Percentiles rank a stretch among this genome's conserved stretches.
These are phyloP conservation scores for Apiospora hydei DNA, from an alignment of 2,329 filamentous ascomycete species.

Conservation along the genomic window DNA sequence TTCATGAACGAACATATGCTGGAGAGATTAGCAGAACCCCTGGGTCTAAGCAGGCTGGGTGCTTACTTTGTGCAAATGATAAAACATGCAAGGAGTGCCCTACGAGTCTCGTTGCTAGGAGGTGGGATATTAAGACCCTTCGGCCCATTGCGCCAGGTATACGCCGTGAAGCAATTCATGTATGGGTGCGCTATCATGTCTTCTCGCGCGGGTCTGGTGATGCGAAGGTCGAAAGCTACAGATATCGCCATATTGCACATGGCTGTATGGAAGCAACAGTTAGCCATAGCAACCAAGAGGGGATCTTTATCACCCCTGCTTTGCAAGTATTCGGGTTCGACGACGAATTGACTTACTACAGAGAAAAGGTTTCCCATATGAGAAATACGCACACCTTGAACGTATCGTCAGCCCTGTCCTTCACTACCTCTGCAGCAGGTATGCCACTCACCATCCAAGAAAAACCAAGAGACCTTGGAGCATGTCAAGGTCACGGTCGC, in stretches of 20 bases:
- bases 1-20: conserved; percentile 37
- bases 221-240: conserved; percentile 54
- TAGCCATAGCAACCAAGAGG: background rate
- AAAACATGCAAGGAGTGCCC: conserved; percentile 33
- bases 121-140: conserved; percentile 24
- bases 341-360: conserved; percentile 31
- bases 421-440: background rate
- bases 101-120: conserved; percentile 33
- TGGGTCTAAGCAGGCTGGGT: background rate
- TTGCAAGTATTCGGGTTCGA: background rate
- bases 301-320: background rate
- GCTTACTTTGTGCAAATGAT: conserved; percentile 25
- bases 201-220: conserved; percentile 42
- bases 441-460: conserved; percentile 51
- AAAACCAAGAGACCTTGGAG: conserved; percentile 57
- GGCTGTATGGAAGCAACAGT: conserved; percentile 29
- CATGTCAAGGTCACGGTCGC: conserved; percentile 59
- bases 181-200: conserved; percentile 33
- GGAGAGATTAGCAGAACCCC: background rate
- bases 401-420: background rate
- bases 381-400: conserved; percentile 46
- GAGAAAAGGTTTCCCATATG: conserved; percentile 51
- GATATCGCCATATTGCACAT: conserved; percentile 52
- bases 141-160: conserved; percentile 35
- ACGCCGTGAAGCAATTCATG: conserved; percentile 29